Evolutionary conservation across 345 rosid species (phyloP).

Genomic region (Triadica sebifera): DNA sequence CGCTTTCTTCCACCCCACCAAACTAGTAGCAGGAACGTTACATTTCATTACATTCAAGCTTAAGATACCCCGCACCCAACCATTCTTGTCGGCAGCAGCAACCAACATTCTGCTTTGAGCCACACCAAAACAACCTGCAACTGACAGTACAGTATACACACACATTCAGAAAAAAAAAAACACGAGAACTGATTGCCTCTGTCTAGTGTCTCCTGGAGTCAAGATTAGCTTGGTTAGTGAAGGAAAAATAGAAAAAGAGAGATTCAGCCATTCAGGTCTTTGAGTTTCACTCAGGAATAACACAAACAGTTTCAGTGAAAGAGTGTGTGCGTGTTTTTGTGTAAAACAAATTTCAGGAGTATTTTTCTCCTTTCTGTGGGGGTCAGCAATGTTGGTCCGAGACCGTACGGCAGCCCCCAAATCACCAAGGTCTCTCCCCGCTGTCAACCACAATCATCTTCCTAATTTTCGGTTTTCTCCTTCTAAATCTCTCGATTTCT

Average conservation of each 20-base stretch:
- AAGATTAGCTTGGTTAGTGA: not conserved
- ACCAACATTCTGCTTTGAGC: not conserved
- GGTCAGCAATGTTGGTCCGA: slow-evolving; percentile 77
- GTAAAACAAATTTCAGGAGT: not conserved
- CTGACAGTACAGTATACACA: no score
- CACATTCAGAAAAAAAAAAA: no score
- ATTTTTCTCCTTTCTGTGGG: slow-evolving; percentile 1
- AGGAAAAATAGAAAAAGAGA: not conserved
- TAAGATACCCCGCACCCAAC: slow-evolving; percentile 21
- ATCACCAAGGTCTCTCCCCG: slow-evolving; percentile 37
- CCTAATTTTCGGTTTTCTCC: slow-evolving; percentile 47
- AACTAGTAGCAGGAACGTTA: slow-evolving; percentile 21
- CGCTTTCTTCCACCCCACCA: slow-evolving; percentile 11
- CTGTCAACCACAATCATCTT: slow-evolving; percentile 38
- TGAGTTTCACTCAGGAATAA: not conserved
- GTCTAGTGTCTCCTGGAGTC: not conserved
- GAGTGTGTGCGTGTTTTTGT: no score
- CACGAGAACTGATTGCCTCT: not conserved
- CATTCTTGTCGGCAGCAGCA: slow-evolving; percentile 31
- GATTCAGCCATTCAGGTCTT: not conserved
- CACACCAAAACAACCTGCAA: not conserved
- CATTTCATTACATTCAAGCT: slow-evolving; percentile 27
- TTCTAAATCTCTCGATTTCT: slow-evolving; percentile 73
- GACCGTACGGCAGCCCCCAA: slow-evolving; percentile 58
- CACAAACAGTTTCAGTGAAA: not conserved